These are phyloP conservation scores for Niebla homalea DNA, from an alignment of 495 filamentous ascomycete species.

Conservation along the genomic window DNA sequence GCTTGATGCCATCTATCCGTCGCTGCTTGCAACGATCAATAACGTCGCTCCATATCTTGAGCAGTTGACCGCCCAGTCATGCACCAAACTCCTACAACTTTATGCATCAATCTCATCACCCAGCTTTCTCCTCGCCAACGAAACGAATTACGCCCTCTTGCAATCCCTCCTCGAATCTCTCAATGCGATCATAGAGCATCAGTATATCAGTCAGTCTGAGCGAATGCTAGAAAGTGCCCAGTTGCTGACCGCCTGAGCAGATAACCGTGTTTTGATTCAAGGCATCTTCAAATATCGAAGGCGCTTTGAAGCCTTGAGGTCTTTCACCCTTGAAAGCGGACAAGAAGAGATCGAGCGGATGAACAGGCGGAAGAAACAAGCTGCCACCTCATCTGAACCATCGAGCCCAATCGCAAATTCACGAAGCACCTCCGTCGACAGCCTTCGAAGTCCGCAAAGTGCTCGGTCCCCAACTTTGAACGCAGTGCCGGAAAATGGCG, in stretches of 20 bases:
- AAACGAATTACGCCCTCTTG: constrained; percentile 75
- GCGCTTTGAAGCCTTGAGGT: constrained; percentile 75
- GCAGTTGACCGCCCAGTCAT: constrained; percentile 56
- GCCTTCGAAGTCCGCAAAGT: constrained; percentile 49
- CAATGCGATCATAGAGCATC: constrained; percentile 85
- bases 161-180: constrained; percentile 78
- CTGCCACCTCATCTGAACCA: constrained; percentile 21
- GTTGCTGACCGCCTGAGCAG: constrained; percentile 24
- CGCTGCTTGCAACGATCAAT: constrained; percentile 81
- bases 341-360: constrained; percentile 84
- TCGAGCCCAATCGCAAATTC: constrained; percentile 31
- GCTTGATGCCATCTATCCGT: constrained; percentile 83
- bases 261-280: constrained; percentile 75
- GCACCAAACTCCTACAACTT: constrained; percentile 73
- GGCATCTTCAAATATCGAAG: constrained; percentile 66
- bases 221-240: background rate
- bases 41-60: constrained; percentile 81
- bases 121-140: constrained; percentile 87
- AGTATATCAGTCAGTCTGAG: constrained; percentile 56
- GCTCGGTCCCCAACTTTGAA: constrained; percentile 49
- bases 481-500: constrained; percentile 69
- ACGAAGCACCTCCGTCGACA: constrained; percentile 55
- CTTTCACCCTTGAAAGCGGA: constrained; percentile 90
- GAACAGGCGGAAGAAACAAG: constrained; percentile 61
- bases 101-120: constrained; percentile 93